Evolutionary conservation across 306 rosid genomes (phyloP).

Genomic region (Fragaria iinumae): DNA sequence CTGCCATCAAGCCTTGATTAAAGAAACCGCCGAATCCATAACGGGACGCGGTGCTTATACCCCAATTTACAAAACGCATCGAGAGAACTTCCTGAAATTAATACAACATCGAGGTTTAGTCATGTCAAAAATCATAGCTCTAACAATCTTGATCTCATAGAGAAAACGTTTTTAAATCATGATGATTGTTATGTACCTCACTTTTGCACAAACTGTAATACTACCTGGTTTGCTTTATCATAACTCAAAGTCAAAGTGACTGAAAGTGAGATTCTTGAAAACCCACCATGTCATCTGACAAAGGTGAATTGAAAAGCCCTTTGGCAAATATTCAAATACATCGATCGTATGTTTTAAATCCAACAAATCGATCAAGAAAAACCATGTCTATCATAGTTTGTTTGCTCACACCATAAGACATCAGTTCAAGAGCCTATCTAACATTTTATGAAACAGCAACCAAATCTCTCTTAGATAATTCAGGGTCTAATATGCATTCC

Average conservation of each 20-base stretch:
- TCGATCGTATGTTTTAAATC: too few relatives aligned
- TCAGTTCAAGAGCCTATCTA: not conserved
- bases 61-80: not conserved
- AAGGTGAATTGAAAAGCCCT: not conserved
- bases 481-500: not conserved
- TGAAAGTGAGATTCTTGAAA: slow-evolving; percentile 2
- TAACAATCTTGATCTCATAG: slow-evolving; percentile 31
- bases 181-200: not conserved
- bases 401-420: too few relatives aligned
- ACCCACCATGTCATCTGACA: not conserved
- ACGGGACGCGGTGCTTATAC: not conserved
- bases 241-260: not conserved
- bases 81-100: not conserved
- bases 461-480: not conserved
- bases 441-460: not conserved
- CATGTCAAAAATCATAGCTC: slow-evolving; percentile 25
- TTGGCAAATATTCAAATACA: too few relatives aligned
- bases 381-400: too few relatives aligned
- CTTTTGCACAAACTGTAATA: too few relatives aligned
- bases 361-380: not conserved
- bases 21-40: not conserved
- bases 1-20: not conserved
- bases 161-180: slow-evolving; percentile 12
- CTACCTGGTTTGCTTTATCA: not conserved
- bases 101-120: slow-evolving; percentile 10